Conservation (phyloP, 2,329 filamentous ascomycete species). For the Botrytis fabae region DNA sequence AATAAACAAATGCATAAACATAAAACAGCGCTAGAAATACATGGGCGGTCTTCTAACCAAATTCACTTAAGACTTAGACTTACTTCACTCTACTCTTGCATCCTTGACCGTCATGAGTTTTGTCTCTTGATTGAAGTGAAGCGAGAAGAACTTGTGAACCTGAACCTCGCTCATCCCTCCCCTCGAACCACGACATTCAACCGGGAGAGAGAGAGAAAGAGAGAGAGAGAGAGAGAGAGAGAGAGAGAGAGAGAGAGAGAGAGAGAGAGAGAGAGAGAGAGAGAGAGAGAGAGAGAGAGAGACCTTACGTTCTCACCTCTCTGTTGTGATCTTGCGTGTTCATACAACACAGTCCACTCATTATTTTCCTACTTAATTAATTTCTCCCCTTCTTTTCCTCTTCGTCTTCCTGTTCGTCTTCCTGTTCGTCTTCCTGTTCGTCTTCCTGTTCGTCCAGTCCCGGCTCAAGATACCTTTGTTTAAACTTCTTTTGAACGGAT, state of each 20-base stretch:
- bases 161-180: not conserved
- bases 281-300: not conserved
- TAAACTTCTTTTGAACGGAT: not conserved
- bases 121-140: constrained; percentile 6
- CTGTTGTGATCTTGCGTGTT: constrained; percentile 15
- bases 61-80: constrained; percentile 4
- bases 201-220: not conserved
- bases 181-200: not conserved
- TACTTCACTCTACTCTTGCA: constrained; percentile 1
- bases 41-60: not conserved
- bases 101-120: constrained; percentile 7
- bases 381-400: constrained; percentile 13
- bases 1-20: constrained; percentile 2
- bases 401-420: not conserved
- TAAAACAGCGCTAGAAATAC: not conserved
- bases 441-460: not conserved
- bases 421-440: not conserved
- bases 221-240: not conserved
- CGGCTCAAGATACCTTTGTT: not conserved
- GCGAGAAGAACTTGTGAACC: not conserved
- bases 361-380: constrained; percentile 5
- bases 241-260: not conserved
- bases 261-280: not conserved
- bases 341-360: constrained; percentile 21
- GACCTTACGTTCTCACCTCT: not conserved